Evolutionary conservation across 106 monocot genomes (phyloP), one percentile per base, ranked within the genome.

Genomic region (Phalaenopsis aphrodite): DNA sequence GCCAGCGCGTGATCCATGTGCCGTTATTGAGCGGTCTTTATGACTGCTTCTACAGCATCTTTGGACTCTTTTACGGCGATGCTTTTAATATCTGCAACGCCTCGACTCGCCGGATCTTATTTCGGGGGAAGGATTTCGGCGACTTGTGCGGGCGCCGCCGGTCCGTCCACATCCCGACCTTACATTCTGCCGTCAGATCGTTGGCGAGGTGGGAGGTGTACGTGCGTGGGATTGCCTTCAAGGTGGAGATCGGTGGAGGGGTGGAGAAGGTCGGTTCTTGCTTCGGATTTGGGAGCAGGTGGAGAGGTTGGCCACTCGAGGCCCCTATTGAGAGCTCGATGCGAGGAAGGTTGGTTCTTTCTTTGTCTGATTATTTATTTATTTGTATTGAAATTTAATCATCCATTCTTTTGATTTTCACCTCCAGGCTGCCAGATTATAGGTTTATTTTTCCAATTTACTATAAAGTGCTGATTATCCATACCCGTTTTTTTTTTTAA

Each of bases 291-390:
- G 79, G 90, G 81, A 19, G 90, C 80, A 7, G 89, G 69, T 69
- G 83, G 84, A 61, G 90, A 81, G 82, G 75, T 79, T 30, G 64
- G 72, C 39, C 42, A 39, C 14, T 55, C 67, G 30, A 55, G 84
- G 66, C 78, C 86, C 2, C 77, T 88, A 58, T 73, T 94, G 38
- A 72, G 79, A 72, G 90, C 79, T 58, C 85, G 87, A 41, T 82
- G 57, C n/a, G 89, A 76, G 41, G 85, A 90, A 92, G 94, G 94
- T 94, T 11, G 15, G 79, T 36, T 12, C 45, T 72, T 6, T 48
- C 77, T 18, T 76, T 39, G 69, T 6, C 7, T 61, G 61, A 61
- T 21, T 30, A 30, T 30, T 61, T 61, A 5, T 21, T 61, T 10
- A 3, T 65, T 23, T 65, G 0, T 65, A 14, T 65, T n/a, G 37